Evolutionary conservation across 371 early-diverging fungal species (phyloP).

Genomic region (Rhizomucor pusillus): DNA sequence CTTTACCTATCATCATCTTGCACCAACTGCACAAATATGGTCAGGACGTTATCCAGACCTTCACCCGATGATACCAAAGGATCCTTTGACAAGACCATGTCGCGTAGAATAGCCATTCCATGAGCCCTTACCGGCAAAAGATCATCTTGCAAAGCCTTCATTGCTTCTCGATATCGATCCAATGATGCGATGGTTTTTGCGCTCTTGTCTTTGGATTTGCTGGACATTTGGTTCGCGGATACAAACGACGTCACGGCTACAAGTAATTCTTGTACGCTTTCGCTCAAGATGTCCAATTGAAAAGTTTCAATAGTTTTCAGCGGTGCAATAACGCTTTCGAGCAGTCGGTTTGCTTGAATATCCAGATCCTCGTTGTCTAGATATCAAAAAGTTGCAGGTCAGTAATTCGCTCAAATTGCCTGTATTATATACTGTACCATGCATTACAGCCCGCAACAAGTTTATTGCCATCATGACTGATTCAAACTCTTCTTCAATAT

Average conservation of each 20-base stretch:
- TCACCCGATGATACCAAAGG: conserved; percentile 46
- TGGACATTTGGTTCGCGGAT: conserved; percentile 31
- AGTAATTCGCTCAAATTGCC: background rate
- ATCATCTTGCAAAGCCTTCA: conserved; percentile 76
- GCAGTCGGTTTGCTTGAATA: conserved; percentile 42
- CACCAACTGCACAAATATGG: conserved; percentile 74
- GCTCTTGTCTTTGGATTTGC: conserved; percentile 17
- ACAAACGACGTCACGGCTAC: conserved; percentile 48
- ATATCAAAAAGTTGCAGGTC: background rate
- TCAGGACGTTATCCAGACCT: conserved; percentile 62
- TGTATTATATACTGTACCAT: conserved; percentile 24
- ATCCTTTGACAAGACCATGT: conserved; percentile 70
- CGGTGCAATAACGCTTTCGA: conserved; percentile 52
- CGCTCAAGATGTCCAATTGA: conserved; percentile 48
- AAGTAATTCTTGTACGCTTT: conserved; percentile 57
- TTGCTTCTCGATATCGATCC: conserved; percentile 65
- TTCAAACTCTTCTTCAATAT: conserved; percentile 43
- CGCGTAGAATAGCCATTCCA: conserved; percentile 77
- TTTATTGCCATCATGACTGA: conserved; percentile 40
- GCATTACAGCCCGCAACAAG: conserved; percentile 45
- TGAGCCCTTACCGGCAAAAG: conserved; percentile 87
- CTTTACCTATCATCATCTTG: conserved; percentile 74
- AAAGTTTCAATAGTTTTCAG: conserved; percentile 55
- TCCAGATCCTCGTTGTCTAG: conserved; percentile 54
- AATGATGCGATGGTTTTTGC: conserved; percentile 35